phyloP scores from a whole-genome alignment of 164 flowering plant genomes.

The Tetracentron sinense region DNA sequence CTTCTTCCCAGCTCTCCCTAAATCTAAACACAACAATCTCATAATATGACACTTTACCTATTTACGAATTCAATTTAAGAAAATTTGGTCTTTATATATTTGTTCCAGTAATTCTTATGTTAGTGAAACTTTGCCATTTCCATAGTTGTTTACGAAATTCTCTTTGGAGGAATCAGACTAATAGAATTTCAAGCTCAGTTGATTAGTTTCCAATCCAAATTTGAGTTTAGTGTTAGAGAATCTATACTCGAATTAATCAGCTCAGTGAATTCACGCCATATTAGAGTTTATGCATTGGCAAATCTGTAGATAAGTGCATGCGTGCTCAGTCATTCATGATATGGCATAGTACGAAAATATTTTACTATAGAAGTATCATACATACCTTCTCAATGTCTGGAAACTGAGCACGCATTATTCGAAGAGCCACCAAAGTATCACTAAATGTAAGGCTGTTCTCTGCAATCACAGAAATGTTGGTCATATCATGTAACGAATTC shows the following conservation, averaged over 20 bases:
- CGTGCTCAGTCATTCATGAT: neutral
- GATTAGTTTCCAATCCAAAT: too few relatives aligned
- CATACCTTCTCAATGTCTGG: slow-evolving; percentile 69
- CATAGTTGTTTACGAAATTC: too few relatives aligned
- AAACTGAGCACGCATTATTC: slow-evolving; percentile 85
- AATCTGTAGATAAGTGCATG: neutral
- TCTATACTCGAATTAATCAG: neutral
- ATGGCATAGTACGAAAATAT: neutral
- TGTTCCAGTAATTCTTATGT: too few relatives aligned
- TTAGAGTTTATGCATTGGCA: neutral
- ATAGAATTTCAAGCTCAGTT: too few relatives aligned
- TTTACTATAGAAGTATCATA: neutral
- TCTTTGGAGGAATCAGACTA: too few relatives aligned
- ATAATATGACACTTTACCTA: too few relatives aligned
- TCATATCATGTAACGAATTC: neutral
- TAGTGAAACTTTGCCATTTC: too few relatives aligned
- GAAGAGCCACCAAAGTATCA: slow-evolving; percentile 76
- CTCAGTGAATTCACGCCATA: neutral
- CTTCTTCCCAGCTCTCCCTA: too few relatives aligned
- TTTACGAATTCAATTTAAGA: too few relatives aligned
- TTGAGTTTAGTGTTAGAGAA: too few relatives aligned
- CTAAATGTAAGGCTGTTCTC: slow-evolving; percentile 66
- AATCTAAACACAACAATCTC: too few relatives aligned
- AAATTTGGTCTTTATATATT: too few relatives aligned
- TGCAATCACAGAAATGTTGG: slow-evolving; percentile 19